Base-by-base conservation (phyloP, 768 basidiomycete genomes). In the Nidularia sp. region DNA sequence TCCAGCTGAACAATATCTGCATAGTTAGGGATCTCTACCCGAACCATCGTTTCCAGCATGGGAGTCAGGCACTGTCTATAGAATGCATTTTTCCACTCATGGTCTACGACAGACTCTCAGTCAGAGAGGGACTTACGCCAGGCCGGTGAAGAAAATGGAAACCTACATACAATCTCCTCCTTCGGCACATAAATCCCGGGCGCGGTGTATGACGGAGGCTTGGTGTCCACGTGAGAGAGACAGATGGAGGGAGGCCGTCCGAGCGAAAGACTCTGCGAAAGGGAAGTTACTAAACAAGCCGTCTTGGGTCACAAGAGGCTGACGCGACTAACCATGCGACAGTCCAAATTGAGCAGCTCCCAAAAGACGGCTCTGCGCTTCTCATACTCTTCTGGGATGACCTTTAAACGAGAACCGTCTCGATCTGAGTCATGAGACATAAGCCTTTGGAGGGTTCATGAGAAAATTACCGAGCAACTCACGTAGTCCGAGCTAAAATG, bases 331-430 rank as follows among this genome's bases (percentile, higher is more conserved):
- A 85, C 72, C 77, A 88, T 85, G 42, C 86, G 73, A 53, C 84
- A 83, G 59, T 89, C 87, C 65, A 88, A 69, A 62, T 84, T 83
- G 49, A 88, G 73, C 57, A 88, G 70, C 64, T 88, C 85, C 87
- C 87, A 89, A 62, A 88, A 85, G 44, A 88, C 76, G 47, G 81
- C 78, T 45, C 83, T 73, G 45, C 85, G 83, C 57, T 80, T 81
- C 60, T 88, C 85, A 41, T 84, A 75, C 61, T 87, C 86, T 63
- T 88, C 86, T 44, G 86, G 86, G 34, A 87, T 83, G 44, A 81
- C 72, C 61, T 85, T 85, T 55, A 79, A 66, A 60, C 83, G 75
- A 46, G 82, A 78, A 39, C 77, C 75, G 63, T 88, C 84, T 50
- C 86, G 83, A 71, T 89, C 87, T 89, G 4, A 29, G 62, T 33